Evolutionary conservation across 2,329 filamentous ascomycete species (phyloP), one percentile per base, ranked within the genome.

Genomic region (Colletotrichum lentis): DNA sequence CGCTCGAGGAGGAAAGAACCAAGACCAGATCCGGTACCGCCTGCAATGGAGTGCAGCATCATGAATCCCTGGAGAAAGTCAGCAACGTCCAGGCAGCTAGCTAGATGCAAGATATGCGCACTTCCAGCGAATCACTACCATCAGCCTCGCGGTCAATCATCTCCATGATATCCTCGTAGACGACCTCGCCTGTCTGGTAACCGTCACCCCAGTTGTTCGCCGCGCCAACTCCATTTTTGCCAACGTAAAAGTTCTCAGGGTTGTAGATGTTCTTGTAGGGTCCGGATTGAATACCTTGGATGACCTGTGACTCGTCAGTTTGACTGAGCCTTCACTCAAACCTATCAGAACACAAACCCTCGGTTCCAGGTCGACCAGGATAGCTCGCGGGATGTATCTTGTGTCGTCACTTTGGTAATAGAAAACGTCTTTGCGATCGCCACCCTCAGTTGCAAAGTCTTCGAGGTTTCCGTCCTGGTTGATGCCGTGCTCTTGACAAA

Each of bases 391-490:
- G 73, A 99, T 98, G 80, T 99, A 99, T 82, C 96, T 88, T 67
- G 96, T 99, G 78, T 99, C 96, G 84, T 99, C 96, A 77, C 94
- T 98, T 85, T 96, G 95, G 83, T 98, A 99, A 86, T 97, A 98
- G 83, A 98, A 98, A 70, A 99, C 96, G 81, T 99, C 96, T 80
- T 99, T 99, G 74, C 96, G 91, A 81, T 99, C 96, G 73, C 95
- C 94, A 76, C 96, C 96, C 80, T 98, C 96, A 57, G 94, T 97
- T 76, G 96, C 96, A 83, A 97, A 97, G 79, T 97, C 94, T 78
- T 97, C 94, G 67, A 99, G 87, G 78, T 98, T 98, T 67, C 96
- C 96, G 81, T 98, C 94, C 78, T 96, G 93, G 76, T 91, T 97
- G 82, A 99, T 99, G 70, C 96, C 96, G 78, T 99, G 96, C 81